These are phyloP conservation scores for Globisporangium alternatum DNA, from an alignment of 352 stramenopile genomes.

Conservation along the genomic window DNA sequence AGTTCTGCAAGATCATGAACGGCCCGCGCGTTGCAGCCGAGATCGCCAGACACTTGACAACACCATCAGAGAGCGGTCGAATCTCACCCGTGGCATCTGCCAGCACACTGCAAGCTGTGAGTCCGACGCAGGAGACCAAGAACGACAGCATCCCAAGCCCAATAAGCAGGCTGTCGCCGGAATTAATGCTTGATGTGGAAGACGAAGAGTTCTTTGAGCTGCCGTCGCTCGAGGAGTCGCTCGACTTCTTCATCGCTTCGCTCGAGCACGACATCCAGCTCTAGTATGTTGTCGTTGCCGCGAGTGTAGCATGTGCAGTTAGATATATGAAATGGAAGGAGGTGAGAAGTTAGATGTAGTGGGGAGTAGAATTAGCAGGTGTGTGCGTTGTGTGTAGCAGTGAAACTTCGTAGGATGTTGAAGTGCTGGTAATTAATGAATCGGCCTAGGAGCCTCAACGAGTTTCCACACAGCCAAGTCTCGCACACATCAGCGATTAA, in stretches of 20 bases:
- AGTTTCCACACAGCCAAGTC: too few species aligned
- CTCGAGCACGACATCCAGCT: slow-evolving; percentile 27
- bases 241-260: slow-evolving; percentile 52
- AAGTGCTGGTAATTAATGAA: too few species aligned
- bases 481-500: too few species aligned
- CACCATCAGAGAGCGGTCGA: neutral
- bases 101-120: neutral
- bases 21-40: slow-evolving; percentile 3
- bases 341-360: too few species aligned
- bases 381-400: too few species aligned
- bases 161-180: neutral
- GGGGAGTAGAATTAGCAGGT: too few species aligned
- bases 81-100: neutral
- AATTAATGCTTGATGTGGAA: neutral
- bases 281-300: too few species aligned
- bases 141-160: neutral
- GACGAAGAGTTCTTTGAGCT: slow-evolving; percentile 25
- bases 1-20: slow-evolving; percentile 46
- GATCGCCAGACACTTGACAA: neutral
- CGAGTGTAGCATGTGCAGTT: too few species aligned
- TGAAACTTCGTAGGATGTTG: too few species aligned
- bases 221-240: slow-evolving; percentile 44
- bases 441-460: too few species aligned
- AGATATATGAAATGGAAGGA: too few species aligned
- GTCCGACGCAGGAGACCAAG: neutral